Conservation (phyloP, 768 basidiomycete genomes). For the Macrolepiota albuminosa region DNA sequence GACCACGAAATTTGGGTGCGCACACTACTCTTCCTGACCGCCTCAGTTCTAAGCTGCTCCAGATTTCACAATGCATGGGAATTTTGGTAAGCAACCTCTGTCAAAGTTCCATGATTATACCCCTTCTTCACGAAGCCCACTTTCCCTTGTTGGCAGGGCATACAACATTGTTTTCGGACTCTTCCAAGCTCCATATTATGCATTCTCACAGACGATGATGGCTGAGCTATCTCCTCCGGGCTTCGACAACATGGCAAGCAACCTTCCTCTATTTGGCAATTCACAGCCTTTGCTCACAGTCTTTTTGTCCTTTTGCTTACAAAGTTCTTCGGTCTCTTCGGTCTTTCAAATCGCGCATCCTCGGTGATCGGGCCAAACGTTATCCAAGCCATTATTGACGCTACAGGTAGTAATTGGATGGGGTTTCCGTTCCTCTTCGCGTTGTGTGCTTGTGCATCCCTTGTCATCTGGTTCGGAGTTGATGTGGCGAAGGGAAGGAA, state of each 20-base stretch:
- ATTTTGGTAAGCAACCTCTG: conserved; percentile 55
- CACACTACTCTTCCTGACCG: background rate
- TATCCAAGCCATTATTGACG: conserved; percentile 77
- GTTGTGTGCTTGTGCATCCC: conserved; percentile 56
- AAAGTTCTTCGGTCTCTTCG: conserved; percentile 85
- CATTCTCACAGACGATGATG: conserved; percentile 86
- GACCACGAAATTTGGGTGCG: conserved; percentile 69
- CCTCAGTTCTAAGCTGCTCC: background rate
- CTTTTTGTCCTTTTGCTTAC: background rate
- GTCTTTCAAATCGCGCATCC: conserved; percentile 80
- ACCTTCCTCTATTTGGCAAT: background rate
- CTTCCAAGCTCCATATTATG: conserved; percentile 86
- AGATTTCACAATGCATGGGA: conserved; percentile 83
- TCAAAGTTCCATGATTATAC: background rate
- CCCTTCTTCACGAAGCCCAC: background rate
- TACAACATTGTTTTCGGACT: conserved; percentile 79
- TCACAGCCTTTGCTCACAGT: background rate
- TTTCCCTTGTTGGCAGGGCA: conserved; percentile 36
- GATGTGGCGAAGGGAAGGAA: conserved; percentile 58
- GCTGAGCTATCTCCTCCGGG: conserved; percentile 84
- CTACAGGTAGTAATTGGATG: conserved; percentile 69
- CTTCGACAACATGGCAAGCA: conserved; percentile 66
- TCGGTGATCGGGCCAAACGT: conserved; percentile 86
- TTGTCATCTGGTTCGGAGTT: conserved; percentile 76
- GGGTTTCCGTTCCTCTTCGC: conserved; percentile 85